Conservation (phyloP, 805 yeast genomes). For the Ogataea ganodermae region DNA sequence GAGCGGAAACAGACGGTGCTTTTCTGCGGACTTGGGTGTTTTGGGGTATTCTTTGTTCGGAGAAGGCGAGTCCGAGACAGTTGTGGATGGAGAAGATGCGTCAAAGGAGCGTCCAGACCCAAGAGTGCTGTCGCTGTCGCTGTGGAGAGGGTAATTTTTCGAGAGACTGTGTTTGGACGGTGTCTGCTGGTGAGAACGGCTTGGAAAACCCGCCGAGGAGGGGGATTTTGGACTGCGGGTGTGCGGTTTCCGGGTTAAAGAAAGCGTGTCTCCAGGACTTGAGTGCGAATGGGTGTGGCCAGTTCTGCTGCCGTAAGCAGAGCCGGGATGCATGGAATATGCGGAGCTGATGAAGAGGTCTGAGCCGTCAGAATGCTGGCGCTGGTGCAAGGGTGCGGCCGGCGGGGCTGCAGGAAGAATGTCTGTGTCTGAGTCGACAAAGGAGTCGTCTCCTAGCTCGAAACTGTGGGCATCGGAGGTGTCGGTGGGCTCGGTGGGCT, state of each 20-base stretch:
- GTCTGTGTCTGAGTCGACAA: background rate
- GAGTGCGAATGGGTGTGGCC: conserved; percentile 31
- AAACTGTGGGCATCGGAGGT: conserved; percentile 16
- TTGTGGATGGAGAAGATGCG: background rate
- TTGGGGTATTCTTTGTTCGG: background rate
- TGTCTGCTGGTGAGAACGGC: background rate
- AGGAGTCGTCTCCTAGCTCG: conserved; percentile 15
- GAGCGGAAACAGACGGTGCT: conserved; percentile 1
- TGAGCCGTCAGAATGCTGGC: conserved; percentile 9
- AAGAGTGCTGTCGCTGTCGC: conserved; percentile 3
- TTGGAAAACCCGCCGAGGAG: conserved; percentile 24
- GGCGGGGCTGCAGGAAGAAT: background rate
- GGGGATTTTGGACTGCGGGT: conserved; percentile 25
- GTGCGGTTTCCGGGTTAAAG: conserved; percentile 10
- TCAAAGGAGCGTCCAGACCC: background rate
- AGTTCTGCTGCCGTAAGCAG: conserved; percentile 2
- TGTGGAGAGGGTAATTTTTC: background rate
- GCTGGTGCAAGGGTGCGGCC: conserved; percentile 1
- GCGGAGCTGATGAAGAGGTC: conserved; percentile 15
- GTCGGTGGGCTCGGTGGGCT: too few species aligned
- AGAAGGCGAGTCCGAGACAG: conserved; percentile 3
- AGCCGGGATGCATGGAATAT: conserved; percentile 9
- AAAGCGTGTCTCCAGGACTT: conserved; percentile 26
- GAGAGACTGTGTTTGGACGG: background rate
- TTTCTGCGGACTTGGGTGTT: background rate